These are phyloP conservation scores for Fusarium virguliforme DNA, from an alignment of 2,329 filamentous ascomycete genomes.

Conservation along the genomic window DNA sequence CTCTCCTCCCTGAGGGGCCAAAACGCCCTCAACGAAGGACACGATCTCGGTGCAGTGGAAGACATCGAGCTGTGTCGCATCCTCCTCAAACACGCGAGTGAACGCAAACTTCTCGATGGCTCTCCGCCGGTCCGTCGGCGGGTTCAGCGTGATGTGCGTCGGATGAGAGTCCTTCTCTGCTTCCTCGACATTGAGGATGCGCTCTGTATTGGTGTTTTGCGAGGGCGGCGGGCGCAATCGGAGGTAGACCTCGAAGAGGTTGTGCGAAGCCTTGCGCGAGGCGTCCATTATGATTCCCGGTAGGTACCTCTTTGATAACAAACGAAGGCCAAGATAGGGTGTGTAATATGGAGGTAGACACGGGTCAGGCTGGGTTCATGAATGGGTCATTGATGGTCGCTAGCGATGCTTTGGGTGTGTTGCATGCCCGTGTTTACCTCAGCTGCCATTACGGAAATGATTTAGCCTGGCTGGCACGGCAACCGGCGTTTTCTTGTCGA, in stretches of 20 bases:
- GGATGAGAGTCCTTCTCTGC: conserved; percentile 63
- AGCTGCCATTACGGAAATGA: conserved; percentile 13
- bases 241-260: conserved; percentile 92
- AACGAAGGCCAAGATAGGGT: conserved; percentile 17
- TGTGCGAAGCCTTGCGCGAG: conserved; percentile 59
- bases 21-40: conserved; percentile 83
- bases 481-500: conserved; percentile 31
- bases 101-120: conserved; percentile 96
- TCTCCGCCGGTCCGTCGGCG: conserved; percentile 87
- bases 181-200: conserved; percentile 85
- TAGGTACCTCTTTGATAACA: conserved; percentile 28
- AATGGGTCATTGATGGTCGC: conserved; percentile 38
- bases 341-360: conserved; percentile 28
- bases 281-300: conserved; percentile 58
- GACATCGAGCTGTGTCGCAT: conserved; percentile 86
- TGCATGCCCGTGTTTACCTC: conserved; percentile 34
- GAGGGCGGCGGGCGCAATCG: conserved; percentile 82
- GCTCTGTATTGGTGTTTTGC: conserved; percentile 66
- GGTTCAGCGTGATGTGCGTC: conserved; percentile 83
- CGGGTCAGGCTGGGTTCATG: conserved; percentile 45
- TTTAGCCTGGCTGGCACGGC: conserved; percentile 42
- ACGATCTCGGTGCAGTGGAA: conserved; percentile 86
- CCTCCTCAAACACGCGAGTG: conserved; percentile 92
- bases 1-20: conserved; percentile 80
- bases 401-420: conserved; percentile 25